Evolutionary conservation across 805 yeast species (phyloP).

Genomic region (Lipomyces mesembrius): DNA sequence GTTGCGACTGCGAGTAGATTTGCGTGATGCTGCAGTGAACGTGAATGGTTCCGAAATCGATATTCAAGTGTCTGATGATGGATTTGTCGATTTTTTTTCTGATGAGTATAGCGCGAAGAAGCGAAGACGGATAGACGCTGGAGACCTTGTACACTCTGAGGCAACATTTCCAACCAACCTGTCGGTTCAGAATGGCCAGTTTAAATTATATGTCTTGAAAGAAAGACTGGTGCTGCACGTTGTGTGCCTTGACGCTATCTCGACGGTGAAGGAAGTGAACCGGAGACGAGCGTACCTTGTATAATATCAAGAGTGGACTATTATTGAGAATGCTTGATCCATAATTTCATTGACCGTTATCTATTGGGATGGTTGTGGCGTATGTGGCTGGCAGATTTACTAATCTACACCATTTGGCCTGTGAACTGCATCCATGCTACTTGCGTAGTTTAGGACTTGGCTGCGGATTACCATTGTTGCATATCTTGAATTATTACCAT

Average conservation of each 20-base stretch:
- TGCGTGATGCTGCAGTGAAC: constrained; percentile 11
- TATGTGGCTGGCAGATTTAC: too few species aligned
- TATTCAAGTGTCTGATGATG: constrained; percentile 12
- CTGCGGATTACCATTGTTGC: too few species aligned
- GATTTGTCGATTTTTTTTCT: constrained; percentile 15
- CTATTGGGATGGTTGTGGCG: too few species aligned
- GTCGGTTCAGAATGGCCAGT: constrained; percentile 18
- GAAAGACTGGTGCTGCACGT: constrained; percentile 14
- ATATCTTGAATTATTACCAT: too few species aligned
- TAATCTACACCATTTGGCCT: too few species aligned
- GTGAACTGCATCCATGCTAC: too few species aligned
- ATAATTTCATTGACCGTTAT: too few species aligned
- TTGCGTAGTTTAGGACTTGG: too few species aligned
- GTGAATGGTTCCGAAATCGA: constrained; percentile 16
- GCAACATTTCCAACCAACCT: constrained; percentile 1
- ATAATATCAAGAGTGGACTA: not conserved
- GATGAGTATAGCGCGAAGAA: not conserved
- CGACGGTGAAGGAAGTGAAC: constrained; percentile 17
- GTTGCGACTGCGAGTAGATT: constrained; percentile 15
- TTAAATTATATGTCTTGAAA: constrained; percentile 11
- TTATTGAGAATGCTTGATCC: not conserved
- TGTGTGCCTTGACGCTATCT: constrained; percentile 14
- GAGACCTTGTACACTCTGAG: not conserved
- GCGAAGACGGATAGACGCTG: not conserved
- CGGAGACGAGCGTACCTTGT: constrained; percentile 17